Conservation (phyloP, 2,329 filamentous ascomycete species). For the Aspergillus brunneoviolaceus region DNA sequence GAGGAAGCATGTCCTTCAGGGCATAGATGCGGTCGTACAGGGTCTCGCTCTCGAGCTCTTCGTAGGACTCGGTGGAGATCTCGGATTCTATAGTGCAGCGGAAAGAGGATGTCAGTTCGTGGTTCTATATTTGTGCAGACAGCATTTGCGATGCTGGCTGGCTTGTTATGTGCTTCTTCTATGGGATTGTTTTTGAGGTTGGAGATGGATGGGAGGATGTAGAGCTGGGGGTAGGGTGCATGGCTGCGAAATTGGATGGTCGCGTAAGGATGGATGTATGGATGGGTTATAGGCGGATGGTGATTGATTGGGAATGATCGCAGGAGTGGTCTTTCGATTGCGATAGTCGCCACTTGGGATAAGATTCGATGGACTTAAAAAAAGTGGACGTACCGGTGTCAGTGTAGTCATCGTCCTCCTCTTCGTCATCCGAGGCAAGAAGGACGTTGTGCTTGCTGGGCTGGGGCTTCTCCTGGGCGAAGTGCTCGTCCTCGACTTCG, state of each 20-base stretch:
- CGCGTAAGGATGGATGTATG: conserved; percentile 3
- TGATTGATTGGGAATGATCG: neutral
- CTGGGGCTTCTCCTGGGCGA: conserved; percentile 69
- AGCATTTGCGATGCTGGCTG: neutral
- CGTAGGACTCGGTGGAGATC: conserved; percentile 77
- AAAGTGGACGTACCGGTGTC: conserved; percentile 70
- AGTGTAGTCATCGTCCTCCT: conserved; percentile 77
- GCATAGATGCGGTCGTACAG: conserved; percentile 70
- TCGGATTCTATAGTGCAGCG: conserved; percentile 63
- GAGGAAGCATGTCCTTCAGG: conserved; percentile 73
- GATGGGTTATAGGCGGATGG: neutral
- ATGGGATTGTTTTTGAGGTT: neutral
- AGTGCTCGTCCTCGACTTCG: conserved; percentile 96
- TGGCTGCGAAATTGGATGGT: neutral
- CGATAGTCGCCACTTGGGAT: neutral
- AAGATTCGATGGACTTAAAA: neutral
- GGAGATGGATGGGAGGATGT: neutral
- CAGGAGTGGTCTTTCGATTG: neutral
- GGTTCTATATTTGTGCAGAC: neutral
- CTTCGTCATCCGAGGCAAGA: conserved; percentile 57
- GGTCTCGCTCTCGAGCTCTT: conserved; percentile 56
- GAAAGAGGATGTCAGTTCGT: conserved; percentile 10
- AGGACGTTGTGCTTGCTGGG: conserved; percentile 58
- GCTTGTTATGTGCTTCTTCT: neutral
- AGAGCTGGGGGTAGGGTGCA: neutral